phyloP scores from a whole-genome alignment of 208 protist species.

The Wallacemonas sp. region DNA sequence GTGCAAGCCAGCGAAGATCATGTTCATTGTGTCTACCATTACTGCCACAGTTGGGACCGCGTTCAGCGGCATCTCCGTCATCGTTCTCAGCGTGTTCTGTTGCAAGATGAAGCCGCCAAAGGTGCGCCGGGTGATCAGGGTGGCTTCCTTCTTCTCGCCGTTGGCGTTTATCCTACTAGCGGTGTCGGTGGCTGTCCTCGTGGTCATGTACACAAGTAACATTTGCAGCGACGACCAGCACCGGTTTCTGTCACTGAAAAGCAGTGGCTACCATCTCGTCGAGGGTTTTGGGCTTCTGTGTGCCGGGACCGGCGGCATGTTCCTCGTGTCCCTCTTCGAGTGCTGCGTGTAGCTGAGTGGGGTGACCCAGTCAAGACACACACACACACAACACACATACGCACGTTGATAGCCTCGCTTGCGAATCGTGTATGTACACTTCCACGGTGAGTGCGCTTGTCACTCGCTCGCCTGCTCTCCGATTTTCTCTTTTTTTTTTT shows the following conservation, averaged over 20 bases:
- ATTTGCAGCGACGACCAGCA: background rate
- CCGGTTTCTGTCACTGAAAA: background rate
- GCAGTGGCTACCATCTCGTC: background rate
- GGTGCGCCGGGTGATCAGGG: background rate
- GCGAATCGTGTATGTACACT: no score
- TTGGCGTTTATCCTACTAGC: slow-evolving; percentile 8
- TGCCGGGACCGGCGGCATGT: background rate
- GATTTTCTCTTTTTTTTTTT: slow-evolving; percentile 5
- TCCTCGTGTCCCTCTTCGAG: background rate
- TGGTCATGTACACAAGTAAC: background rate
- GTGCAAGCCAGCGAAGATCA: background rate
- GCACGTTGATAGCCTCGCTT: no score
- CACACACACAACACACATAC: no score
- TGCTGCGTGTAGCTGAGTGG: slow-evolving; percentile 1
- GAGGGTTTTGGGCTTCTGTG: slow-evolving; percentile 5
- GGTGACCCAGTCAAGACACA: no score
- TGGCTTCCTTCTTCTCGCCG: slow-evolving; percentile 11
- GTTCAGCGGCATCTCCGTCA: background rate
- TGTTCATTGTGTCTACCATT: background rate
- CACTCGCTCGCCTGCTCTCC: no score
- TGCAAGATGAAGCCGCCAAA: background rate
- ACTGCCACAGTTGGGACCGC: background rate
- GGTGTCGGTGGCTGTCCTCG: background rate
- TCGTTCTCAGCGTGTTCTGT: background rate
- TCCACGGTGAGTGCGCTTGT: no score